Conservation (phyloP, 2,329 filamentous ascomycete species). For the Botrytis medusae region DNA sequence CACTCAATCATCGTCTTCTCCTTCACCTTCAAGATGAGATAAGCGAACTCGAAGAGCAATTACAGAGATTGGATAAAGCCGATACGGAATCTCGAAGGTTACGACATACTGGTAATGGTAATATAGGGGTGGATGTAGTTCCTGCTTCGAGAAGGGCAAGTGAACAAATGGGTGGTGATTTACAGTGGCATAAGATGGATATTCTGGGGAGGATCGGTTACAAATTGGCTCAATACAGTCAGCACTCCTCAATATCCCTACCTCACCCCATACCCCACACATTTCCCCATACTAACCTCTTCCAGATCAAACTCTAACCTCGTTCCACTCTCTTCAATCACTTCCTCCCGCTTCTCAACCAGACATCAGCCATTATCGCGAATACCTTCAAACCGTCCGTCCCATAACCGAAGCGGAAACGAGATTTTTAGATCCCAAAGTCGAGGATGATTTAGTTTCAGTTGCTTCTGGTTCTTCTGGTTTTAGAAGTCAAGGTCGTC, state of each 20-base stretch:
- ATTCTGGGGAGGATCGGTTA: conserved; percentile 62
- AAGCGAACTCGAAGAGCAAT: conserved; percentile 73
- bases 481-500: neutral
- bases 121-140: conserved; percentile 41
- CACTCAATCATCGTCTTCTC: conserved; percentile 77
- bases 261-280: neutral
- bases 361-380: conserved; percentile 54
- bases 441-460: conserved; percentile 37
- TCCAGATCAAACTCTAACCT: conserved; percentile 57
- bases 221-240: conserved; percentile 69
- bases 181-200: conserved; percentile 60
- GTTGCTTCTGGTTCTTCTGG: conserved; percentile 27
- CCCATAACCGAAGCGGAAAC: conserved; percentile 59
- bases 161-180: conserved; percentile 52
- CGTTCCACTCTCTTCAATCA: conserved; percentile 54
- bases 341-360: conserved; percentile 49
- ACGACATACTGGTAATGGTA: neutral
- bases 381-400: conserved; percentile 54
- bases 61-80: conserved; percentile 64
- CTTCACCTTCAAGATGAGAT: conserved; percentile 86
- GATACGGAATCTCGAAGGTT: conserved; percentile 48
- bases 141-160: conserved; percentile 60
- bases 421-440: conserved; percentile 35
- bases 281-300: neutral
- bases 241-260: conserved; percentile 32